Base-by-base conservation (phyloP, 805 yeast genomes). In the Dipodascus geniculatus region DNA sequence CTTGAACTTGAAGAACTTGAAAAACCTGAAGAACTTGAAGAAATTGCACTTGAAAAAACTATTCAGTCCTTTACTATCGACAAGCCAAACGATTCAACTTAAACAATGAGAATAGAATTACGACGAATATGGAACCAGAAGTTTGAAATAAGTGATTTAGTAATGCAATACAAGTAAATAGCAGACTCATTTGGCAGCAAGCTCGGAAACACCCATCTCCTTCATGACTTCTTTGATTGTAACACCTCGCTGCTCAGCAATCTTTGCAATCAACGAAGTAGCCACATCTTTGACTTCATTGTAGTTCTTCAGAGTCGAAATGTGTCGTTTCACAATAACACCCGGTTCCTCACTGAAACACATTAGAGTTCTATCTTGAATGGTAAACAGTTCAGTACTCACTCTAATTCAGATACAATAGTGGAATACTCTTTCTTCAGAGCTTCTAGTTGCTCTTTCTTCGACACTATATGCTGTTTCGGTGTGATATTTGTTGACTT, bases 281-380 rank as follows among this genome's bases (percentile, higher is more conserved):
- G 87, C 85, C 1, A 74, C 71, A 61, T 83, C 89, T 60, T 78
- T 76, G 22, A 84, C 65, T 56, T 82, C 87, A 60, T 83, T 81
- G 65, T 83, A 84, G 53, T 70, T 67, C 56, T 80, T 79, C 42
- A 83, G 65, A 51, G 72, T 71, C 23, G 64, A 61, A 22, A 83
- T 79, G 58, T 84, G 87, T 23, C 63, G 61, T 47, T 72, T 70
- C n/a, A 77, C 75, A 1, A 81, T 68, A 1, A 61, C 65, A 44
- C 73, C 75, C 0, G 82, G 77, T 53, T 73, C 70, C 23, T 66
- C 47, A 50, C 44, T 38, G 20, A 11, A 28, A 8, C n/a, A n/a
- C n/a, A n/a, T n/a, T n/a, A n/a, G n/a, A n/a, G n/a, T n/a, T n/a
- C n/a, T n/a, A n/a, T n/a, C n/a, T n/a, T n/a, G n/a, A n/a, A n/a